These are phyloP conservation scores for Hanseniaspora thailandica DNA, from an alignment of 805 yeast species.

Conservation along the genomic window DNA sequence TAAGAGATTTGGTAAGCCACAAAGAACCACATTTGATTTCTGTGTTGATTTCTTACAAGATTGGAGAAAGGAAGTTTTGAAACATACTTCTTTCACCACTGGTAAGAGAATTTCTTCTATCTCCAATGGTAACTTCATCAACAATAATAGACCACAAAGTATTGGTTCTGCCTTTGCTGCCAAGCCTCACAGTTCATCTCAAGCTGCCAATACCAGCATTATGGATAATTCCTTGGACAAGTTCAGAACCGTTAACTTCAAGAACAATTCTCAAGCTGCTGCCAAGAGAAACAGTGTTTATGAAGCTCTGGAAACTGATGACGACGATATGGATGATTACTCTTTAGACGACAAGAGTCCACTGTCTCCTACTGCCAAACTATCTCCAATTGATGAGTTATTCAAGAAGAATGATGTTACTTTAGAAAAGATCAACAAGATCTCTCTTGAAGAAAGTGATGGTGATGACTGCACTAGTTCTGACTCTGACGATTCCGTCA, in stretches of 20 bases:
- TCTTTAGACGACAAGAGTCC: constrained; percentile 17
- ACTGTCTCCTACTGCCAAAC: background rate
- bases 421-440: background rate
- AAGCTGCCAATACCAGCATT: background rate
- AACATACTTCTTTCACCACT: constrained; percentile 26
- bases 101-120: constrained; percentile 4
- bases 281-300: background rate
- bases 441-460: constrained; percentile 22
- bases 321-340: constrained; percentile 23
- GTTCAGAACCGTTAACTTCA: background rate
- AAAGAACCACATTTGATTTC: constrained; percentile 71
- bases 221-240: constrained; percentile 5
- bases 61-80: constrained; percentile 72
- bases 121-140: background rate
- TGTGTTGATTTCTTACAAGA: constrained; percentile 64
- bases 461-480: constrained; percentile 19
- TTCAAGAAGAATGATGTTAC: constrained; percentile 1
- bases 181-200: constrained; percentile 6
- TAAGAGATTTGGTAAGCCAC: constrained; percentile 82
- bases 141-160: constrained; percentile 1
- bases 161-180: background rate
- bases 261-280: constrained; percentile 17
- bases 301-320: constrained; percentile 21
- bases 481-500: constrained; percentile 1
- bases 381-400: background rate